Evolutionary conservation across 192 early-diverging fungal species (phyloP).

Genomic region (Umbelopsis vinacea): DNA sequence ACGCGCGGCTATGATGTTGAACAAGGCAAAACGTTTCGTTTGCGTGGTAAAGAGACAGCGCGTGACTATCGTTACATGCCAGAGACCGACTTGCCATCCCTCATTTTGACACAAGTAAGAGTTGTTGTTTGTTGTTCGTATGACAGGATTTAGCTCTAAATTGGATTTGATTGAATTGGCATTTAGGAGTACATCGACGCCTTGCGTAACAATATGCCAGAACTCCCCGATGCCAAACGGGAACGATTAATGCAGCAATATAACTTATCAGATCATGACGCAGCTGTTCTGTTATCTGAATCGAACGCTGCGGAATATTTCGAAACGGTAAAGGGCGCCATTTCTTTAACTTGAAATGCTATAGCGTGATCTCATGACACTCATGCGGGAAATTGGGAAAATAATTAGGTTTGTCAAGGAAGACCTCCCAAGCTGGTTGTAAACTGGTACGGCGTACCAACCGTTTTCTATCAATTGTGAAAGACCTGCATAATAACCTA

Average conservation of each 20-base stretch:
- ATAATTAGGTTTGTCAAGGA: conserved; percentile 33
- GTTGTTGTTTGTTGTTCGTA: background rate
- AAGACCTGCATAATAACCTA: too few species aligned
- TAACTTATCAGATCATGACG: conserved; percentile 58
- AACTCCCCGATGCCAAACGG: conserved; percentile 71
- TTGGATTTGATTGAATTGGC: conserved; percentile 39
- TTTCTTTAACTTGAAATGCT: too few species aligned
- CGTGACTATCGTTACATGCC: conserved; percentile 92
- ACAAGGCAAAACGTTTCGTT: conserved; percentile 62
- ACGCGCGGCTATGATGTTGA: conserved; percentile 81
- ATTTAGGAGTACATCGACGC: conserved; percentile 49
- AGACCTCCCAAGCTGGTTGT: conserved; percentile 45
- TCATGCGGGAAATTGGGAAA: too few species aligned
- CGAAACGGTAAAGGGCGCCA: conserved; percentile 58
- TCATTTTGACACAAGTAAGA: conserved; percentile 48
- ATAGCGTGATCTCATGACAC: too few species aligned
- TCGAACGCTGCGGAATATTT: conserved; percentile 76
- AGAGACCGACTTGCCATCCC: conserved; percentile 72
- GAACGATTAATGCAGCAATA: conserved; percentile 64
- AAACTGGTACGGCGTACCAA: conserved; percentile 47
- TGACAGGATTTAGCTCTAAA: conserved; percentile 34
- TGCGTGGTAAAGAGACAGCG: conserved; percentile 83
- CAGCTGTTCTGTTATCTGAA: conserved; percentile 71
- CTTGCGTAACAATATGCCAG: conserved; percentile 60
- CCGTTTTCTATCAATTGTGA: too few species aligned